Evolutionary conservation across 208 protist species (phyloP).

Genomic region (Trypanosoma lewisi): DNA sequence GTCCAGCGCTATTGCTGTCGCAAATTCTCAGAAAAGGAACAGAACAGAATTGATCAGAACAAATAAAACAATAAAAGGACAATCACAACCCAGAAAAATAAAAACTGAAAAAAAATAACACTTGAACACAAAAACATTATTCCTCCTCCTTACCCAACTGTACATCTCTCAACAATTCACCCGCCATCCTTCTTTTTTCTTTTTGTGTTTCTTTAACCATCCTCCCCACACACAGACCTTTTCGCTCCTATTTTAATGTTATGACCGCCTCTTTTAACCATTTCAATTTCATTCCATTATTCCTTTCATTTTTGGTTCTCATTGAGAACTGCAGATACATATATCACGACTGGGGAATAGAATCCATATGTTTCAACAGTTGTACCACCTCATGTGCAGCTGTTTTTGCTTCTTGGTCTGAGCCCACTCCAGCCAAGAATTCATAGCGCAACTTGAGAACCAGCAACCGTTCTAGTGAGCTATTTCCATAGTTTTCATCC

Average conservation of each 20-base stretch:
- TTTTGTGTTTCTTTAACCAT: neutral
- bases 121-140: no score
- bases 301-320: neutral
- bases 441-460: constrained; percentile 72
- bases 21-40: no score
- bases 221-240: neutral
- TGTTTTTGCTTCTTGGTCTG: constrained; percentile 79
- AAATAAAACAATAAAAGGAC: no score
- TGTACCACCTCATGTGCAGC: constrained; percentile 73
- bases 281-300: neutral
- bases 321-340: neutral
- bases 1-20: no score
- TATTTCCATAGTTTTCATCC: constrained; percentile 56
- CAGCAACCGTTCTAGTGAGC: constrained; percentile 55
- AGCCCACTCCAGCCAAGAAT: constrained; percentile 82
- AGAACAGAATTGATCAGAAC: no score
- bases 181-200: neutral
- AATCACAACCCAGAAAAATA: no score
- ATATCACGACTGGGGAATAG: constrained; percentile 24
- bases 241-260: no score
- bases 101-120: no score
- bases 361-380: constrained; percentile 65
- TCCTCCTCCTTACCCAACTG: neutral
- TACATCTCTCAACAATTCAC: neutral
- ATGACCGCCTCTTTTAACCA: neutral